phyloP scores from a whole-genome alignment of 2,329 filamentous ascomycete genomes.

The Fusarium verticillioides region DNA sequence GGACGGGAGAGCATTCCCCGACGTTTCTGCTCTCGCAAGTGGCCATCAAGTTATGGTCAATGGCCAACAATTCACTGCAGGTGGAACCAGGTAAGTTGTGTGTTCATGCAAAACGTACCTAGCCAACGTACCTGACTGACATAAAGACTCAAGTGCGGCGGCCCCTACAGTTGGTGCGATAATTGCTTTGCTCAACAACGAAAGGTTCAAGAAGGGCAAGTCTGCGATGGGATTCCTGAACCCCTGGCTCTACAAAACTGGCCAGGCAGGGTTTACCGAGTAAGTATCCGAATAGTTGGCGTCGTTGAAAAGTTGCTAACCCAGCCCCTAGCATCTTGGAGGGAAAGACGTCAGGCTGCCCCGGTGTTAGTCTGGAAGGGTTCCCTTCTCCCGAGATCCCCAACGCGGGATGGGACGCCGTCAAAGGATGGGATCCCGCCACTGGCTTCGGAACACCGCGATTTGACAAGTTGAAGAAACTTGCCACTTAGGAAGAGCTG shows the following conservation, averaged over 20 bases:
- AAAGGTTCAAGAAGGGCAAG: conserved; percentile 65
- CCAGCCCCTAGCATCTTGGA: conserved; percentile 47
- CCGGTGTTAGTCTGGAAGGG: conserved; percentile 42
- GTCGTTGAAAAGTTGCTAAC: not conserved
- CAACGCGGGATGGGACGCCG: conserved; percentile 45
- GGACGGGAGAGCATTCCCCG: conserved; percentile 68
- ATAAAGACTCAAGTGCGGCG: conserved; percentile 58
- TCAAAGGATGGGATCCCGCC: conserved; percentile 51
- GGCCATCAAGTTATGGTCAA: conserved; percentile 50
- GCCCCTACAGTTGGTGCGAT: conserved; percentile 72
- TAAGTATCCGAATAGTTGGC: conserved; percentile 32
- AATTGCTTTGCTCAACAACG: conserved; percentile 72
- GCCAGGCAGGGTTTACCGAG: conserved; percentile 50
- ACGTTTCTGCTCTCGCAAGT: conserved; percentile 66
- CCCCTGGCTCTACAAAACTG: conserved; percentile 65
- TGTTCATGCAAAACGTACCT: not conserved
- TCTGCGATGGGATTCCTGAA: conserved; percentile 69
- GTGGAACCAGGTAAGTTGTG: conserved; percentile 49
- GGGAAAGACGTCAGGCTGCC: conserved; percentile 49
- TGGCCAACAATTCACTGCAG: conserved; percentile 39
- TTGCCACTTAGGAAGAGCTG: conserved; percentile 24
- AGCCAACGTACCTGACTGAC: not conserved
- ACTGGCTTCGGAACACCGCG: conserved; percentile 60
- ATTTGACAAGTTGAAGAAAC: conserved; percentile 50
- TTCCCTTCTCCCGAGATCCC: conserved; percentile 43